phyloP scores from a whole-genome alignment of 2,329 filamentous ascomycete species.

The Hypoxylon sp. region DNA sequence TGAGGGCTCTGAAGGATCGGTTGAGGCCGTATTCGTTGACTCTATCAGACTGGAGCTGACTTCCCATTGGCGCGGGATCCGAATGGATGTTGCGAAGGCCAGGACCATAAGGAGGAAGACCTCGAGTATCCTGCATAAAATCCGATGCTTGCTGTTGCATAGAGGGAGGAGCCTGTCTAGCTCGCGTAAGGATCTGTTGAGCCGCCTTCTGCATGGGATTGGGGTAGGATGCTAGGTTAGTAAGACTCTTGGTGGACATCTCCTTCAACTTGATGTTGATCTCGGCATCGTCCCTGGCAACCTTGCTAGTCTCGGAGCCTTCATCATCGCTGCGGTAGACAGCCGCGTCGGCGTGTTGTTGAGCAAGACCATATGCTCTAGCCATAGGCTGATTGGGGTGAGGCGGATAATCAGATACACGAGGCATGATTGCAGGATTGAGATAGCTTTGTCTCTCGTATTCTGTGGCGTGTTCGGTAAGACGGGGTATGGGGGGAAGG shows the following conservation, averaged over 20 bases:
- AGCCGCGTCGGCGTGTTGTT: slow-evolving; percentile 28
- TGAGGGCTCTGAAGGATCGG: slow-evolving; percentile 11
- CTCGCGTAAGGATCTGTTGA: slow-evolving; percentile 60
- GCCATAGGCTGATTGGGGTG: slow-evolving; percentile 42
- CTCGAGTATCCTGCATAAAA: slow-evolving; percentile 24
- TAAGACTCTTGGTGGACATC: slow-evolving; percentile 63
- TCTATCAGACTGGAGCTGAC: slow-evolving; percentile 43
- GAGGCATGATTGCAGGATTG: slow-evolving; percentile 9
- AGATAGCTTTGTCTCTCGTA: slow-evolving; percentile 8
- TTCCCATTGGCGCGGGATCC: slow-evolving; percentile 26
- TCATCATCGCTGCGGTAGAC: slow-evolving; percentile 16
- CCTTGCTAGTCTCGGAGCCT: slow-evolving; percentile 44
- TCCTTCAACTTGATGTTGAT: slow-evolving; percentile 54
- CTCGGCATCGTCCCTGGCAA: slow-evolving; percentile 49
- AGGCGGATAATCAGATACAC: slow-evolving; percentile 45
- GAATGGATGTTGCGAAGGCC: slow-evolving; percentile 28
- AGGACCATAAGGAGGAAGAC: not conserved
- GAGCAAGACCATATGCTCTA: not conserved
- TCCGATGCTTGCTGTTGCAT: slow-evolving; percentile 37
- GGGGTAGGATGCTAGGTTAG: slow-evolving; percentile 69
- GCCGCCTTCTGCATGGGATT: slow-evolving; percentile 69
- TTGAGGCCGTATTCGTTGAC: slow-evolving; percentile 34
- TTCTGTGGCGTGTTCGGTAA: slow-evolving; percentile 16
- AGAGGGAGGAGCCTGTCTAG: slow-evolving; percentile 32
- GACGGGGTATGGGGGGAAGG: slow-evolving; percentile 50